Evolutionary conservation across 257 asterid genomes (phyloP).

Genomic region (Solanum boliviense): DNA sequence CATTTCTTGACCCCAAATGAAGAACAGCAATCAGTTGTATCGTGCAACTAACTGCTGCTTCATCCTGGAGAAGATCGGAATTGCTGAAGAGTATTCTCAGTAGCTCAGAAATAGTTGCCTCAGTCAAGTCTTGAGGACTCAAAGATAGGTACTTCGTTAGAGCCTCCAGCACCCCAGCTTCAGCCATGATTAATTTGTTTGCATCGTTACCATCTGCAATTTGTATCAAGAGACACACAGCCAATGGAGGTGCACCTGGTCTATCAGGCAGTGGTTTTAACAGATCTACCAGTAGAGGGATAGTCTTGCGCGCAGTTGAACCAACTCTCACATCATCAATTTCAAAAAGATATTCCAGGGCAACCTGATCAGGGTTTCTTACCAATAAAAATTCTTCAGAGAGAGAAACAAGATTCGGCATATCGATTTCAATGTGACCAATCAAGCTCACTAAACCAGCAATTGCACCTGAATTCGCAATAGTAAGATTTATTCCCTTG

Average conservation of each 20-base stretch:
- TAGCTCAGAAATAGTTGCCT: constrained; percentile 68
- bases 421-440: constrained; percentile 60
- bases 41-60: constrained; percentile 57
- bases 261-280: constrained; percentile 77
- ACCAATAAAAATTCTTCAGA: constrained; percentile 64
- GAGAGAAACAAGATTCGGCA: constrained; percentile 51
- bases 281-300: constrained; percentile 78
- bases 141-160: constrained; percentile 67
- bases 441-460: constrained; percentile 48
- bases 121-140: constrained; percentile 77
- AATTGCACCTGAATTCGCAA: constrained; percentile 70
- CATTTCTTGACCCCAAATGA: constrained; percentile 77
- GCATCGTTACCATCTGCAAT: constrained; percentile 69
- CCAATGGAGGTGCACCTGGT: constrained; percentile 73
- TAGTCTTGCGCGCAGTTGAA: constrained; percentile 49
- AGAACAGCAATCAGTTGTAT: constrained; percentile 77
- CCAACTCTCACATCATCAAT: constrained; percentile 70
- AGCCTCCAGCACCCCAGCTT: constrained; percentile 77
- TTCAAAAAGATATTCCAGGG: constrained; percentile 50
- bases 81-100: constrained; percentile 59
- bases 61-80: constrained; percentile 46
- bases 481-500: constrained; percentile 48
- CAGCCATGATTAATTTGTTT: constrained; percentile 72
- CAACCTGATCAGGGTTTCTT: constrained; percentile 64
- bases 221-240: constrained; percentile 57